Evolutionary conservation across 2,329 filamentous ascomycete species (phyloP).

Genomic region (Orbilia quercus): DNA sequence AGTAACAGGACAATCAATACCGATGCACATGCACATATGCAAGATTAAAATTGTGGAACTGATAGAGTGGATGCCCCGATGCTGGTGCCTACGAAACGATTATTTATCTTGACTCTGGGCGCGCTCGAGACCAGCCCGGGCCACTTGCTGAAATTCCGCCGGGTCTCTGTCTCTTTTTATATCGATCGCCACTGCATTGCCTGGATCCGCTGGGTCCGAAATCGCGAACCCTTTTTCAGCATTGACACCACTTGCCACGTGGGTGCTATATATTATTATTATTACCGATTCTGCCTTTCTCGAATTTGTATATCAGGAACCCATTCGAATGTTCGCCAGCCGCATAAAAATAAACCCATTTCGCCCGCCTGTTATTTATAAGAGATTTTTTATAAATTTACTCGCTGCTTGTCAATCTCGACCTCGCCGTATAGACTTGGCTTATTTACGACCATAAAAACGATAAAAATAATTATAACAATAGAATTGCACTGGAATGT

Average conservation of each 20-base stretch:
- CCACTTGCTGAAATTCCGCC: conserved; percentile 3
- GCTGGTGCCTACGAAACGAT: conserved; percentile 29
- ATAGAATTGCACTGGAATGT: too few species aligned
- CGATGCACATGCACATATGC: conserved; percentile 1
- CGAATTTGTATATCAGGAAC: not conserved
- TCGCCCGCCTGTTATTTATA: not conserved
- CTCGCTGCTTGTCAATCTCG: too few species aligned
- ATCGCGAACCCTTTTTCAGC: conserved; percentile 10
- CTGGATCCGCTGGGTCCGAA: conserved; percentile 31
- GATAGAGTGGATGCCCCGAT: conserved; percentile 17
- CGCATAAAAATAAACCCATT: too few species aligned
- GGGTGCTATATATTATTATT: conserved; percentile 52
- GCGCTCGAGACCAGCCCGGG: not conserved
- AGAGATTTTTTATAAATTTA: not conserved
- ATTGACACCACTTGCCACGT: conserved; percentile 25
- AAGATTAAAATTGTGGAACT: conserved; percentile 22
- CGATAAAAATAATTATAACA: too few species aligned
- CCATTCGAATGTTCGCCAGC: too few species aligned
- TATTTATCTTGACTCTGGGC: not conserved
- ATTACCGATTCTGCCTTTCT: too few species aligned
- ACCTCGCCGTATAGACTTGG: too few species aligned
- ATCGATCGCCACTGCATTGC: conserved; percentile 39
- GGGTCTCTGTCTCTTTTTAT: conserved; percentile 16
- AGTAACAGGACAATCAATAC: conserved; percentile 4
- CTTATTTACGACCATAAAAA: too few species aligned